Conservation (phyloP, 2,329 filamentous ascomycete genomes). For the Leptographium lundbergii region DNA sequence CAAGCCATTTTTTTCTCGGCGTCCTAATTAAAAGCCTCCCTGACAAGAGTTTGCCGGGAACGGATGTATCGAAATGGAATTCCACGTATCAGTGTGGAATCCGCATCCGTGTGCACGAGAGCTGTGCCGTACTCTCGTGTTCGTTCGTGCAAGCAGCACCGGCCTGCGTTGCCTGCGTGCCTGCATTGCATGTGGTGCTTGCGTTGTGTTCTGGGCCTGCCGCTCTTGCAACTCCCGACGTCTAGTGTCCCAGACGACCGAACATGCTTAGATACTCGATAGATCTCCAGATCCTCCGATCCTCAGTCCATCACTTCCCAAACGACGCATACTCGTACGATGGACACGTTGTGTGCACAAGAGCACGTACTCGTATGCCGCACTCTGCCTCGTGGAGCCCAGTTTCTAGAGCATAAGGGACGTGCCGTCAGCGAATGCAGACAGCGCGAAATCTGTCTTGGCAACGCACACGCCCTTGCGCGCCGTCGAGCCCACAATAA, state of each 20-base stretch:
- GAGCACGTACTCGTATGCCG: background rate
- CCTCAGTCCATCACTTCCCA: background rate
- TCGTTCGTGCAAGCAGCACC: too few species aligned
- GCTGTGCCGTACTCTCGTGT: too few species aligned
- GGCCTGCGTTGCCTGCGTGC: too few species aligned
- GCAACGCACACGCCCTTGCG: background rate
- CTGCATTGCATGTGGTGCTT: too few species aligned
- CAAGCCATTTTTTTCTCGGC: background rate
- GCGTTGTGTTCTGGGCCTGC: too few species aligned
- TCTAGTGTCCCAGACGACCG: too few species aligned
- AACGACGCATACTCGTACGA: background rate
- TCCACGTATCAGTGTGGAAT: too few species aligned
- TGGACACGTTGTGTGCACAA: background rate
- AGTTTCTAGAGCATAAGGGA: background rate
- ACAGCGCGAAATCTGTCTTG: background rate
- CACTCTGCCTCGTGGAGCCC: background rate
- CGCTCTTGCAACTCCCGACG: too few species aligned
- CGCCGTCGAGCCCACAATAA: background rate
- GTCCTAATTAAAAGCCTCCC: background rate
- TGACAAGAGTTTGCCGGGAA: background rate
- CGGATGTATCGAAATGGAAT: too few species aligned
- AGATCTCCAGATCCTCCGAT: background rate
- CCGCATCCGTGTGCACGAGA: too few species aligned
- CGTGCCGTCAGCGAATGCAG: background rate
- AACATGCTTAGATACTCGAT: background rate